Conservation (phyloP, 805 yeast genomes). For the Candida awuae region DNA sequence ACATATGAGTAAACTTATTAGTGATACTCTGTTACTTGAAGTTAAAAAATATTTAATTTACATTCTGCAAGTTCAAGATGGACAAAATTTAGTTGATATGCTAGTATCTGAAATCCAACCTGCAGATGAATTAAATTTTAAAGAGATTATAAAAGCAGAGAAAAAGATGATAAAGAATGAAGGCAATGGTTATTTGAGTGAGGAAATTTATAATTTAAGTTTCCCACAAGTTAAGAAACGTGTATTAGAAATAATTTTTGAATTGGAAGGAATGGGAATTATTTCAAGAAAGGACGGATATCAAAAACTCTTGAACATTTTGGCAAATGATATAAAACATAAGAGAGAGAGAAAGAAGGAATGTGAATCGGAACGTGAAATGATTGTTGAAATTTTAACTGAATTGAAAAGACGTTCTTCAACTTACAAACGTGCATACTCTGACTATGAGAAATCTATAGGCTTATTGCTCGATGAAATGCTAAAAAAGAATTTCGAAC, state of each 20-base stretch:
- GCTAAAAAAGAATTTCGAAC: background rate
- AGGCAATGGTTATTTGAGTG: background rate
- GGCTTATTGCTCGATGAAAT: background rate
- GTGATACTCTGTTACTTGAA: slow-evolving; percentile 49
- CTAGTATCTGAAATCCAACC: slow-evolving; percentile 59
- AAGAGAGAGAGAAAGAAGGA: slow-evolving; percentile 37
- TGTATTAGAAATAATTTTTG: slow-evolving; percentile 67
- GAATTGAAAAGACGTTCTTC: slow-evolving; percentile 39
- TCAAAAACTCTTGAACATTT: slow-evolving; percentile 73
- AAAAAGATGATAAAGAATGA: slow-evolving; percentile 22
- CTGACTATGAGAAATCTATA: slow-evolving; percentile 33
- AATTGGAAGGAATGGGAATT: slow-evolving; percentile 60
- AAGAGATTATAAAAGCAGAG: slow-evolving; percentile 45
- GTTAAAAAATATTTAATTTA: slow-evolving; percentile 78
- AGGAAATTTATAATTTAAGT: slow-evolving; percentile 30
- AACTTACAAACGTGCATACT: slow-evolving; percentile 36
- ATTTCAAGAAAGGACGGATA: slow-evolving; percentile 62
- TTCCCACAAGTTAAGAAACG: slow-evolving; percentile 73
- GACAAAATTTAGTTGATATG: slow-evolving; percentile 47
- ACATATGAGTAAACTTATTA: slow-evolving; percentile 5
- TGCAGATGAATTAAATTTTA: slow-evolving; percentile 61
- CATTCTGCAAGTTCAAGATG: slow-evolving; percentile 74
- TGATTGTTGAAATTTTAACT: slow-evolving; percentile 35
- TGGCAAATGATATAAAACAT: slow-evolving; percentile 66
- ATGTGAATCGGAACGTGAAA: slow-evolving; percentile 34